Conservation (phyloP, 345 rosid species). For the Triadica sebifera region DNA sequence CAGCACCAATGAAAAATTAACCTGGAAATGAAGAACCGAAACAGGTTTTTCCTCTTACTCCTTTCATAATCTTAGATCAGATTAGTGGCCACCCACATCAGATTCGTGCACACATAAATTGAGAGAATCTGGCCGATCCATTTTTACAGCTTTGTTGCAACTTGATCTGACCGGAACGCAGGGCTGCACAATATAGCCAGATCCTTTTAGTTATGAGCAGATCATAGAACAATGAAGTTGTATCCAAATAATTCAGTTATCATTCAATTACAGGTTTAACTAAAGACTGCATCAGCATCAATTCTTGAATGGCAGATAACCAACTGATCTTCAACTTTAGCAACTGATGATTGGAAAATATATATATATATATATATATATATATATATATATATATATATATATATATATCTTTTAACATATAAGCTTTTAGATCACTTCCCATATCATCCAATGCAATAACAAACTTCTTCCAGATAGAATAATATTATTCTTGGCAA, state of each 20-base stretch:
- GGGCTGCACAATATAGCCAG: conserved; percentile 4
- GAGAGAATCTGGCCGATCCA: background rate
- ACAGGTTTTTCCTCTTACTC: background rate
- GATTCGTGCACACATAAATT: background rate
- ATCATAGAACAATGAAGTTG: background rate
- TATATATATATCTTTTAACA: background rate
- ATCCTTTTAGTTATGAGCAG: background rate
- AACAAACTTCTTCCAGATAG: too few relatives aligned
- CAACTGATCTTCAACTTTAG: background rate
- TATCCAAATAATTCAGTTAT: background rate
- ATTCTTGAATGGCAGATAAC: background rate
- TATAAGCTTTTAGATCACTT: background rate
- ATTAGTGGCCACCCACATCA: background rate
- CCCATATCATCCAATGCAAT: background rate
- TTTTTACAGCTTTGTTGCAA: background rate
- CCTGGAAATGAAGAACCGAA: background rate
- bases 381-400: too few relatives aligned
- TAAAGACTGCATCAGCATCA: background rate
- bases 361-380: too few relatives aligned
- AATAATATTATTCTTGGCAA: too few relatives aligned
- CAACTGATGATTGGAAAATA: too few relatives aligned
- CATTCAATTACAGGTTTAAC: background rate
- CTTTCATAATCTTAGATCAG: background rate
- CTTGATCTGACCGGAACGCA: background rate
- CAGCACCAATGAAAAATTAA: conserved; percentile 7